Percentiles rank a stretch among this genome's conserved stretches.
Conservation (phyloP, 1,139 yeast species). For the Williopsis jadinii region DNA sequence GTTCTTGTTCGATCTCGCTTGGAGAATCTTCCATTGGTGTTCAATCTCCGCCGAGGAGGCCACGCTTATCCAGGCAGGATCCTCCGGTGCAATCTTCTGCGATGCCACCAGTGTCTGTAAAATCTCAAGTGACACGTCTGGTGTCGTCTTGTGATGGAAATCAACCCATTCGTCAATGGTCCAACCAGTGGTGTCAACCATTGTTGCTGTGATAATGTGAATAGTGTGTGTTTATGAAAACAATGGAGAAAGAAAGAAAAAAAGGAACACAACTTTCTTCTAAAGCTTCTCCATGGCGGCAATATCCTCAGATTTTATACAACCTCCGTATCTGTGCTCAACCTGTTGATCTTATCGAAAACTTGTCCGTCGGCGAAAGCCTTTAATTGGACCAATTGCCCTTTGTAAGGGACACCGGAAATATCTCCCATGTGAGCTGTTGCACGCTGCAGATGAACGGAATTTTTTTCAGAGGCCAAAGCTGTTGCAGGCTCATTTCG, state of each 20-base stretch:
- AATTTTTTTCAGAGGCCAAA: background rate
- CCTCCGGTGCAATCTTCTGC: slow-evolving; percentile 42
- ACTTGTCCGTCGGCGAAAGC: background rate
- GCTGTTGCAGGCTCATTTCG: background rate
- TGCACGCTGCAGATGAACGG: background rate
- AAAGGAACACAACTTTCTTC: background rate
- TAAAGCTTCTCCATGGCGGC: no score
- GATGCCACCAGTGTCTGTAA: slow-evolving; percentile 41
- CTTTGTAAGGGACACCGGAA: background rate
- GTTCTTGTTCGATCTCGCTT: slow-evolving; percentile 49
- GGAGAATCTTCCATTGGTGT: slow-evolving; percentile 77
- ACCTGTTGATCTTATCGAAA: background rate
- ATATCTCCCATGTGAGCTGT: background rate
- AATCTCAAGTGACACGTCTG: slow-evolving; percentile 49
- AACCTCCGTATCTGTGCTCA: background rate
- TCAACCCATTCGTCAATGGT: slow-evolving; percentile 65
- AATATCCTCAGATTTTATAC: background rate
- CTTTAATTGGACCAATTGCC: background rate
- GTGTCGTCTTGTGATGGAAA: slow-evolving; percentile 58
- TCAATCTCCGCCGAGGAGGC: slow-evolving; percentile 51
- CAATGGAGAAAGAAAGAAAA: background rate
- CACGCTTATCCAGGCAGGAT: slow-evolving; percentile 88
- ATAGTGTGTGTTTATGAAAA: background rate
- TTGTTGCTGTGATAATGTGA: slow-evolving; percentile 3
- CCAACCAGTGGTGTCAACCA: slow-evolving; percentile 40